These are phyloP conservation scores for Penicillium canescens DNA, from an alignment of 495 filamentous ascomycete species.

Conservation along the genomic window DNA sequence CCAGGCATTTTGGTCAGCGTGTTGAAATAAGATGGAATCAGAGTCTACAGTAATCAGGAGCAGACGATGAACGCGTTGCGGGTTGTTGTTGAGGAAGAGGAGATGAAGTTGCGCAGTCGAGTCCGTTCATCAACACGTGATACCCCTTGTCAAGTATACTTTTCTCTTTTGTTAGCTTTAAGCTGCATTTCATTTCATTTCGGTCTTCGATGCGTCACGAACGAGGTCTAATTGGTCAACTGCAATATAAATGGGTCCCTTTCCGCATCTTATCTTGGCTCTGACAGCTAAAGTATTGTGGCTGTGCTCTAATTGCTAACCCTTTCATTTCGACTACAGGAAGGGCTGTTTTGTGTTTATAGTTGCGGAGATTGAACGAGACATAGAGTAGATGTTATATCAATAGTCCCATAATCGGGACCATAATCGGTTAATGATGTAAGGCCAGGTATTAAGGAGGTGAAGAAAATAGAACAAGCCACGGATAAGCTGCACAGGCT, in stretches of 20 bases:
- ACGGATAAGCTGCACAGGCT: no score
- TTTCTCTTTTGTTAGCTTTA: not conserved
- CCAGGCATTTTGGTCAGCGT: constrained; percentile 3
- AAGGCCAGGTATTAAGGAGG: no score
- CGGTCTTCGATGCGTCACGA: not conserved
- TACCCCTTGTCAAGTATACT: not conserved
- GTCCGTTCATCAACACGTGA: constrained; percentile 4
- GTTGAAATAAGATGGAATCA: not conserved
- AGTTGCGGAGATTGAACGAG: no score
- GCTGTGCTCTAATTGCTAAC: constrained; percentile 5
- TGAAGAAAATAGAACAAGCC: no score
- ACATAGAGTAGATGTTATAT: no score
- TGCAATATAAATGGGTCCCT: constrained; percentile 2
- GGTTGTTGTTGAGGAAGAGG: not conserved
- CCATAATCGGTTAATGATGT: no score
- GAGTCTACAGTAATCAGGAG: not conserved
- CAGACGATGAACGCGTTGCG: not conserved
- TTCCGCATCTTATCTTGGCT: constrained; percentile 7
- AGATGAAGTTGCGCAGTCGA: not conserved
- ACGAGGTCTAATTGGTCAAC: not conserved
- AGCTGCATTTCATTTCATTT: not conserved
- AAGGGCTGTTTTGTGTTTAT: no score
- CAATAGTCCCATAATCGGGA: no score
- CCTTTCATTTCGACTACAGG: no score
- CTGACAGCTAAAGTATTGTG: constrained; percentile 6